Evolutionary conservation across 2,329 filamentous ascomycete species (phyloP).

Genomic region (Teratosphaeriaceae sp.): DNA sequence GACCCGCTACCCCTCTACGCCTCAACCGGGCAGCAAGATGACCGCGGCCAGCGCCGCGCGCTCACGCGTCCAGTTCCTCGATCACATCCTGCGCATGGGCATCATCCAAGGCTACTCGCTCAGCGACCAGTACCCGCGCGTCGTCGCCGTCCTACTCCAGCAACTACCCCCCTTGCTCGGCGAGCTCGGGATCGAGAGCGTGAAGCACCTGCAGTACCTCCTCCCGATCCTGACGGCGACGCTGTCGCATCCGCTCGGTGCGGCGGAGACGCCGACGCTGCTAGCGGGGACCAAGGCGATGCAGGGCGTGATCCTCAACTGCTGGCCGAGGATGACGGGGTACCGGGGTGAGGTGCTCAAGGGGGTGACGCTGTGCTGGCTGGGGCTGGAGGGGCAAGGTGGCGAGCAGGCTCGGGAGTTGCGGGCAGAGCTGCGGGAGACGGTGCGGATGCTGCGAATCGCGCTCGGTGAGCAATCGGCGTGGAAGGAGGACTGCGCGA

Average conservation of each 20-base stretch:
- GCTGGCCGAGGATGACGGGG: constrained; percentile 61
- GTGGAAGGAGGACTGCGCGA: constrained; percentile 19
- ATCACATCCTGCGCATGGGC: constrained; percentile 36
- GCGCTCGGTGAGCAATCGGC: constrained; percentile 19
- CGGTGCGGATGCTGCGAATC: constrained; percentile 20
- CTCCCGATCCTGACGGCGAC: constrained; percentile 60
- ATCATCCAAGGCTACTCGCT: constrained; percentile 46
- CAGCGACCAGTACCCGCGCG: constrained; percentile 50
- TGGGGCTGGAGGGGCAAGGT: constrained; percentile 13
- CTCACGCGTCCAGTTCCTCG: constrained; percentile 35
- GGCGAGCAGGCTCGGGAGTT: constrained; percentile 16
- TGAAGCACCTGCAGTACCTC: constrained; percentile 64
- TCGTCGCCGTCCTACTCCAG: constrained; percentile 52
- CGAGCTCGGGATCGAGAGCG: constrained; percentile 54
- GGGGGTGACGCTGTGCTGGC: constrained; percentile 42
- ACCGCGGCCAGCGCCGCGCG: constrained; percentile 24
- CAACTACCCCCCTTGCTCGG: constrained; percentile 46
- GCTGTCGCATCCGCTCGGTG: constrained; percentile 68
- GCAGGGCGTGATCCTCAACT: constrained; percentile 52
- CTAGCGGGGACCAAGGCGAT: constrained; percentile 49
- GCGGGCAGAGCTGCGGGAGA: constrained; percentile 13
- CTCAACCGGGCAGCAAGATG: constrained; percentile 1
- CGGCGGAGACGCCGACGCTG: constrained; percentile 54
- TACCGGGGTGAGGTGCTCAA: constrained; percentile 60
- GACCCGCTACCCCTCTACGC: constrained; percentile 32